Conservation (phyloP, 73 alveolate species). For the Durusdinium trenchii region DNA sequence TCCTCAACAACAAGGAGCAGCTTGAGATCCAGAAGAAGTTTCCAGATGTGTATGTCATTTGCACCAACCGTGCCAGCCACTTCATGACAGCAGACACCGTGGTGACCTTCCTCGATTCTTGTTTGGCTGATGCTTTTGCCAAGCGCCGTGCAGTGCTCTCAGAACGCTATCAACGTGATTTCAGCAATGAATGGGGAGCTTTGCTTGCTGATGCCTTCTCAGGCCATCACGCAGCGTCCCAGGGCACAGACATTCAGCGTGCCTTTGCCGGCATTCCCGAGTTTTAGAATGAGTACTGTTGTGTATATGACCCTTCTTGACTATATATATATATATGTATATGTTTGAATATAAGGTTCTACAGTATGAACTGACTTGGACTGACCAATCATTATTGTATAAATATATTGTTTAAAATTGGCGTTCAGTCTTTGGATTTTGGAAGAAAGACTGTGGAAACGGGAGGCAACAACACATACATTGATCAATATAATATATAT, state of each 20-base stretch:
- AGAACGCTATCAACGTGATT: background rate
- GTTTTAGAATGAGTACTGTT: background rate
- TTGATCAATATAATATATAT: too few relatives aligned
- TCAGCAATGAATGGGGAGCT: background rate
- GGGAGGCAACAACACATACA: background rate
- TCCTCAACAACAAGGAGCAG: background rate
- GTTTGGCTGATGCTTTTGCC: slow-evolving; percentile 3
- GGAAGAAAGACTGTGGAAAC: background rate
- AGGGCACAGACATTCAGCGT: background rate
- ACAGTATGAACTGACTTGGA: background rate
- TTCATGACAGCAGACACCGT: slow-evolving; percentile 9
- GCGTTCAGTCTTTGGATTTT: background rate
- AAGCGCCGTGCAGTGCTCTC: background rate
- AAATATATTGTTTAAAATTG: background rate
- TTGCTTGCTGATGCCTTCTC: background rate
- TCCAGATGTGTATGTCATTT: background rate
- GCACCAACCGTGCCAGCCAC: background rate
- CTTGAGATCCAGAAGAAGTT: background rate
- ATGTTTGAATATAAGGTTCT: background rate
- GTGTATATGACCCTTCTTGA: background rate
- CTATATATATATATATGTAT: background rate
- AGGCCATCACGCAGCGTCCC: background rate
- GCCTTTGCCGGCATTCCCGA: background rate
- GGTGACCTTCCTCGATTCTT: background rate
- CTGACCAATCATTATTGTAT: background rate